Percentiles rank a stretch among this genome's conserved stretches.
phyloP scores from a whole-genome alignment of 1,139 yeast genomes.

The Debaryomyces sp. region DNA sequence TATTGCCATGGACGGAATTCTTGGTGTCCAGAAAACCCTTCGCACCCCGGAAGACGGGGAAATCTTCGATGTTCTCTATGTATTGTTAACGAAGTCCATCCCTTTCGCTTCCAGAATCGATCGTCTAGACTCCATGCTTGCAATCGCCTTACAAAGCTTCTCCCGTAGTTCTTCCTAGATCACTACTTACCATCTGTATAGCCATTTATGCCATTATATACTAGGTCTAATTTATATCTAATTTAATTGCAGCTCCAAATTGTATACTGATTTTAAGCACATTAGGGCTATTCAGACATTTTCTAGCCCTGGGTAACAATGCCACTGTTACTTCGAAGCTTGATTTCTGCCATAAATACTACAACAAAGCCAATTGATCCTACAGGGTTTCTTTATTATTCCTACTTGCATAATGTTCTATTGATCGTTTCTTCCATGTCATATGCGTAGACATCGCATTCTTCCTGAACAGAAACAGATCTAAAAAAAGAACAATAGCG shows the following conservation, averaged over 20 bases:
- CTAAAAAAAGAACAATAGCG: not conserved
- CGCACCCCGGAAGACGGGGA: not conserved
- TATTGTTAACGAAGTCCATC: constrained; percentile 25
- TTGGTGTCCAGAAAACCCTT: constrained; percentile 9
- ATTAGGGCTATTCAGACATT: not conserved
- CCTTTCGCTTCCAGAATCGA: constrained; percentile 26
- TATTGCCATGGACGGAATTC: constrained; percentile 29
- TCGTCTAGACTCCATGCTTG: constrained; percentile 15
- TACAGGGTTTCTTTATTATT: not conserved
- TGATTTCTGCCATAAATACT: not conserved
- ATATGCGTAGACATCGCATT: not conserved
- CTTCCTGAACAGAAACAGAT: not conserved
- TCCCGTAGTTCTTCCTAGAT: not conserved
- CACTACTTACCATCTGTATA: not conserved
- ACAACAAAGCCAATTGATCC: not conserved
- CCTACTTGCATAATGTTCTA: not conserved
- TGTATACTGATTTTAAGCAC: not conserved
- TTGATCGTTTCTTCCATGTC: not conserved
- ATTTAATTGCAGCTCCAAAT: not conserved
- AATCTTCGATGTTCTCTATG: not conserved
- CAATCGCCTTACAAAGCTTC: not conserved
- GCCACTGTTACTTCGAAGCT: not conserved
- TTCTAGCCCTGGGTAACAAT: not conserved
- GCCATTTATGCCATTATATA: not conserved
- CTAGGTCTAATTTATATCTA: not conserved